Base-by-base conservation (phyloP, 768 basidiomycete genomes). In the Boletus rubropictus region DNA sequence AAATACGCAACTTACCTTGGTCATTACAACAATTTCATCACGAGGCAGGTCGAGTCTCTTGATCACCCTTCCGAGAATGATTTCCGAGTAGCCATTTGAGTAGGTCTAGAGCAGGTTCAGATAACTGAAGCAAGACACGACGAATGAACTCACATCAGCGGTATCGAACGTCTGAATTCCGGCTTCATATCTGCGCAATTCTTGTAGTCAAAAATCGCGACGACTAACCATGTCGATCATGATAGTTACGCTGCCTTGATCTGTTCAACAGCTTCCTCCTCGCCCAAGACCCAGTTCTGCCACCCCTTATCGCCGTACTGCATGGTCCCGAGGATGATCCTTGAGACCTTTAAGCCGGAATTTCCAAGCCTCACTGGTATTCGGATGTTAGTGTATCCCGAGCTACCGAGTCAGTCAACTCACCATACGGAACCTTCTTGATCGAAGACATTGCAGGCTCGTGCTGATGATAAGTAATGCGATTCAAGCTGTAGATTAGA, bases 21-120 rank as follows among this genome's bases (percentile, higher is more conserved):
- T 87, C 72, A 89, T 75, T 14, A 90, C 76, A 15, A 90, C 86
- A 37, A 89, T 79, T 53, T 82, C 78, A 12, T 84, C 82, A 2
- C 87, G 77, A n/a, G 85, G 84, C 11, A 86, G 70, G 18, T 80
- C 61, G 52, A 78, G 72, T 51, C 79, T 58, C 56, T 83, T 84
- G 67, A 90, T 80, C 3, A 80, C 84, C 54, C 84, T 82, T 10
- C 86, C 86, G 17, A 87, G 69, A 42, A 87, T 73, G 37, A 76
- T 57, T 59, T 89, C 88, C 0, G 80, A 82, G 6, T 69, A 63
- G 2, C 84, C 84, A 51, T 84, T 80, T 1, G 80, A 82, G 57
- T 86, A 87, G 0, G 75, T 69, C 80, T 82, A 46, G 28, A 28
- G 20, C 0, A 9, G n/a, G 20, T 15, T 55, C 27, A 48, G 41